Evolutionary conservation across 352 stramenopile species (phyloP).

Genomic region (Phytophthora rubi): DNA sequence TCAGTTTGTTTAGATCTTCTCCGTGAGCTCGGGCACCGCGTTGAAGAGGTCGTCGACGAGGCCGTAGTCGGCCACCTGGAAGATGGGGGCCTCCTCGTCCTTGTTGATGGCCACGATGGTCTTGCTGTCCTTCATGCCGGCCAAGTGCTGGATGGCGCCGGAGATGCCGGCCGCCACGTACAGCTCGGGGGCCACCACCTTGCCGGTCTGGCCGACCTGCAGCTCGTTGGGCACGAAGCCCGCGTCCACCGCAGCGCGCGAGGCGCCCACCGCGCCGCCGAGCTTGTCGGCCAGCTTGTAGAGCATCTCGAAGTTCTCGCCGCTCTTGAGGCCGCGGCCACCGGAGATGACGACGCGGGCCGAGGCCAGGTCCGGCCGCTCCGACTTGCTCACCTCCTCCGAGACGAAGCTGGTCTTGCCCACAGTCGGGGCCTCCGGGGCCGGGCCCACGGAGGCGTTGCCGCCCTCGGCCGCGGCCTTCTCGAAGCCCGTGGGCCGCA

Average conservation of each 20-base stretch:
- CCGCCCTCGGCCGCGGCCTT: slow-evolving; percentile 90
- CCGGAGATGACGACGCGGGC: slow-evolving; percentile 96
- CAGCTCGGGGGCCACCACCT: slow-evolving; percentile 97
- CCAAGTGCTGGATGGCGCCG: slow-evolving; percentile 99
- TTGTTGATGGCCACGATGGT: slow-evolving; percentile 99
- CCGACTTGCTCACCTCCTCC: slow-evolving; percentile 95
- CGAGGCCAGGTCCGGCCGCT: slow-evolving; percentile 94
- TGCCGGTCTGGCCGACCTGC: slow-evolving; percentile 99
- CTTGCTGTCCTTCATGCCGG: slow-evolving; percentile 99
- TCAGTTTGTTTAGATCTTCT: slow-evolving; percentile 92
- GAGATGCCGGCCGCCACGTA: slow-evolving; percentile 98
- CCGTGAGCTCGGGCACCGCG: slow-evolving; percentile 96
- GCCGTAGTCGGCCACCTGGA: slow-evolving; percentile 99
- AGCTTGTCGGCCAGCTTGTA: slow-evolving; percentile 98
- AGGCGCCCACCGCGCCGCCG: slow-evolving; percentile 96
- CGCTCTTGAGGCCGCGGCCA: slow-evolving; percentile 96
- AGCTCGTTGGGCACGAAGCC: slow-evolving; percentile 98
- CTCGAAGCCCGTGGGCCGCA: slow-evolving; percentile 98
- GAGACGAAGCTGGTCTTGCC: slow-evolving; percentile 92
- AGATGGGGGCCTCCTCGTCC: slow-evolving; percentile 99
- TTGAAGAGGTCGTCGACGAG: slow-evolving; percentile 98
- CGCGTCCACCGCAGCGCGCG: slow-evolving; percentile 97
- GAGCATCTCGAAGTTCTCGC: slow-evolving; percentile 98
- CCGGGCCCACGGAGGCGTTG: slow-evolving; percentile 71
- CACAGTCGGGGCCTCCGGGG: slow-evolving; percentile 56